These are phyloP conservation scores for Rosa persica DNA, from an alignment of 306 rosid species.

Conservation along the genomic window DNA sequence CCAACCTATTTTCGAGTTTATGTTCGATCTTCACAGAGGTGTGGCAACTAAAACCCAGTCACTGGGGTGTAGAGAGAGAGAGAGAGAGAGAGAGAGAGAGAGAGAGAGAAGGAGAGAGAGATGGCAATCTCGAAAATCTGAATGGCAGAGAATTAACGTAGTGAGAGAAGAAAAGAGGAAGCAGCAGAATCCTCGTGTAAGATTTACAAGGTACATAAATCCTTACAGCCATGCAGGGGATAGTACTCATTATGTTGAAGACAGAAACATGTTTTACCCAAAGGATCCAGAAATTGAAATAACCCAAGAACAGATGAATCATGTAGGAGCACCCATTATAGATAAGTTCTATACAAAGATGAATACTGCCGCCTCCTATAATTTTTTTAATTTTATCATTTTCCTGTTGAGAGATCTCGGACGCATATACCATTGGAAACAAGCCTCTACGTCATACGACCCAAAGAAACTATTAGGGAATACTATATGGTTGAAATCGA, in stretches of 20 bases:
- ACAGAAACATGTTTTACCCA: constrained; percentile 16
- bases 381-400: not conserved
- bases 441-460: not conserved
- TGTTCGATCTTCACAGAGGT: constrained; percentile 15
- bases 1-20: constrained; percentile 24
- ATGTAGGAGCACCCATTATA: not conserved
- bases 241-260: constrained; percentile 32
- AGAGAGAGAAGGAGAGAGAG: constrained; percentile 27
- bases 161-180: constrained; percentile 39
- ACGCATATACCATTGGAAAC: not conserved
- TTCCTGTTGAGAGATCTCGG: not conserved
- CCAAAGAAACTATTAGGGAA: no score
- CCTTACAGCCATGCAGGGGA: constrained; percentile 59
- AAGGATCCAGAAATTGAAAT: not conserved
- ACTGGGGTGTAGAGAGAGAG: constrained; percentile 24
- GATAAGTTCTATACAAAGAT: not conserved
- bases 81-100: constrained; percentile 30
- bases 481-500: no score
- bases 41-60: constrained; percentile 21
- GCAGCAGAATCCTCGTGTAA: constrained; percentile 57
- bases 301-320: not conserved
- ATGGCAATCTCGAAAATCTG: constrained; percentile 50
- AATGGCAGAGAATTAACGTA: constrained; percentile 48
- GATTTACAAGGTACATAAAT: constrained; percentile 44
- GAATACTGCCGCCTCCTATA: constrained; percentile 5